Conservation (phyloP, 192 early-diverging fungal genomes). For the Gigaspora rosea region DNA sequence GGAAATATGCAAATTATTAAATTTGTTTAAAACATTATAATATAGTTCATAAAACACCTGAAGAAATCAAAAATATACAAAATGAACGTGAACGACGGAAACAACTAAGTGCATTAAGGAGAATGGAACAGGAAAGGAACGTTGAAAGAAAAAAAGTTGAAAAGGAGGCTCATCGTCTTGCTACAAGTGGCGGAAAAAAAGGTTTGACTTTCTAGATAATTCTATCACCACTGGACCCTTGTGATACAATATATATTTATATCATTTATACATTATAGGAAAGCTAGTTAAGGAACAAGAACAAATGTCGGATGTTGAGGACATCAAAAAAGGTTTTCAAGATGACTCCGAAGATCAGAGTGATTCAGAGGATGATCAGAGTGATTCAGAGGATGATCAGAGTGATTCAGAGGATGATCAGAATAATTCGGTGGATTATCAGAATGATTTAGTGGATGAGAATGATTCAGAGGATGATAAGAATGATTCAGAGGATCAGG, state of each 20-base stretch:
- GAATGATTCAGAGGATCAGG: neutral
- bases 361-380: slow-evolving; percentile 34
- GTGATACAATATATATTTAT: slow-evolving; percentile 21
- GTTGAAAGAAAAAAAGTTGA: slow-evolving; percentile 75
- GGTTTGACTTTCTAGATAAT: neutral
- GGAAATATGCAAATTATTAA: neutral
- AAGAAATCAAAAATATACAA: slow-evolving; percentile 71
- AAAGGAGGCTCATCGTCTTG: slow-evolving; percentile 56
- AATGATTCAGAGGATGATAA: slow-evolving; percentile 39
- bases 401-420: slow-evolving; percentile 6
- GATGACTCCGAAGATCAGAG: slow-evolving; percentile 28
- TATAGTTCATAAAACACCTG: slow-evolving; percentile 68
- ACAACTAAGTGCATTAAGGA: slow-evolving; percentile 67
- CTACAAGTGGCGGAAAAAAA: slow-evolving; percentile 42
- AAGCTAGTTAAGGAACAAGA: neutral
- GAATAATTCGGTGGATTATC: slow-evolving; percentile 42
- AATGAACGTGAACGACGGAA: slow-evolving; percentile 59
- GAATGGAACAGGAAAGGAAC: slow-evolving; percentile 81
- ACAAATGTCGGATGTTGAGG: slow-evolving; percentile 13
- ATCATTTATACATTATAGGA: neutral
- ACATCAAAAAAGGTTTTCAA: neutral
- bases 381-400: slow-evolving; percentile 39
- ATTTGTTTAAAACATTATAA: neutral
- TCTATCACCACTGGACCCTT: neutral
- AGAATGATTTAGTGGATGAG: slow-evolving; percentile 33